Percentiles rank a stretch among this genome's conserved stretches.
Evolutionary conservation across 2,329 filamentous ascomycete genomes (phyloP).

Genomic region (Beauveria varroae): DNA sequence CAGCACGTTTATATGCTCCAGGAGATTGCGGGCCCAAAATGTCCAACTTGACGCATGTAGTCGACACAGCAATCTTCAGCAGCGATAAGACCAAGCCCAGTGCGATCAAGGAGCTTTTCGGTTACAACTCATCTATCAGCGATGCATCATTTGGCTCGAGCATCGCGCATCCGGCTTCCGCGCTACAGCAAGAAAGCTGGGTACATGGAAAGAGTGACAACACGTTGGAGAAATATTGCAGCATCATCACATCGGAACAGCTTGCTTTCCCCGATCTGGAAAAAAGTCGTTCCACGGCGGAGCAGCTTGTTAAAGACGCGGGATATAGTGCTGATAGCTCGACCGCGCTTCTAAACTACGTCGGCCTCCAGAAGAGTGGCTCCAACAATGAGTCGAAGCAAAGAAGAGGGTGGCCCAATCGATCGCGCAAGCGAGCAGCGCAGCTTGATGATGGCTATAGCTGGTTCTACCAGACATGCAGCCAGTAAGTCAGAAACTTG

Average conservation of each 20-base stretch:
- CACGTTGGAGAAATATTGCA: constrained; percentile 40
- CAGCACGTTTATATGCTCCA: constrained; percentile 40
- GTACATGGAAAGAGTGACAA: constrained; percentile 37
- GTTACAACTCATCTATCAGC: background rate
- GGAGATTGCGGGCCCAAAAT: constrained; percentile 56
- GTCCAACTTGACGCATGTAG: constrained; percentile 46
- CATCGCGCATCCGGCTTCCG: constrained; percentile 33
- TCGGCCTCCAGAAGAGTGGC: constrained; percentile 24
- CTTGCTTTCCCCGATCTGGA: constrained; percentile 35
- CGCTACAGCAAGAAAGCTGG: constrained; percentile 45
- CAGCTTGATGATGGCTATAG: constrained; percentile 21
- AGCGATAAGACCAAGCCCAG: constrained; percentile 21
- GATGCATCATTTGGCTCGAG: constrained; percentile 36
- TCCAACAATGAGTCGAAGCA: background rate
- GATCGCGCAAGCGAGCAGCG: background rate
- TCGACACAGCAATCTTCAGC: constrained; percentile 44
- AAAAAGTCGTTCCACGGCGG: constrained; percentile 25
- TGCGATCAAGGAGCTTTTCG: constrained; percentile 37
- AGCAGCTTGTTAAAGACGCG: constrained; percentile 32
- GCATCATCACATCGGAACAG: constrained; percentile 33
- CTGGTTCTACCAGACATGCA: constrained; percentile 49
- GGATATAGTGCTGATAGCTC: constrained; percentile 33
- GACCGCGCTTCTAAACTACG: constrained; percentile 43
- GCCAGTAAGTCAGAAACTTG: constrained; percentile 31
- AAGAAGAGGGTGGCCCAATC: background rate